A percentile compares a stretch with the other conserved stretches of the same genome.
Conservation (phyloP, 2,329 filamentous ascomycete species). For the Ambrosiella beaveri region DNA sequence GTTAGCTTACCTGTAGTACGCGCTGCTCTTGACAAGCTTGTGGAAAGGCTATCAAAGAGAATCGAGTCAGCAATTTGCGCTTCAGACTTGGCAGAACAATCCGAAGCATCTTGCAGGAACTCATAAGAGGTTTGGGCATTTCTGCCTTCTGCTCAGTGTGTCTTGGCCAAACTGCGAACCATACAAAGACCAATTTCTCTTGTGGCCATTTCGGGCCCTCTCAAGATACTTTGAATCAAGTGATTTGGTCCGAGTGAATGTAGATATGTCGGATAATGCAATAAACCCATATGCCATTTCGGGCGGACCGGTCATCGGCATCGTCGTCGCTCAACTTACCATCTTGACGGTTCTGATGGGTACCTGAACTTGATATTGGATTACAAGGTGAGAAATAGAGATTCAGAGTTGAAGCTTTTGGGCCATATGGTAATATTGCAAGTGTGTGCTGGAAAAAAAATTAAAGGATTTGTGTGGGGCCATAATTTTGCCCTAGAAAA, state of each 20-base stretch:
- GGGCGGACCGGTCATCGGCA: not conserved
- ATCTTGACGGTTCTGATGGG: slow-evolving; percentile 40
- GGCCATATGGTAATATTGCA: slow-evolving; percentile 22
- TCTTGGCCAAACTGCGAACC: slow-evolving; percentile 12
- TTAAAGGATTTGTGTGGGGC: slow-evolving; percentile 24
- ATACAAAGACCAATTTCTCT: not conserved
- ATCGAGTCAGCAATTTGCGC: slow-evolving; percentile 99
- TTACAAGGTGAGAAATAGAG: slow-evolving; percentile 23
- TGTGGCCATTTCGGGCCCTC: not conserved
- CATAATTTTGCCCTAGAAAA: slow-evolving; percentile 25
- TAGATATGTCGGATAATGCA: not conserved
- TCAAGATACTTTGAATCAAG: not conserved
- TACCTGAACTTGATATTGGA: slow-evolving; percentile 12
- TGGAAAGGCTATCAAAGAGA: slow-evolving; percentile 54
- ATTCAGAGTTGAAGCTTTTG: slow-evolving; percentile 11
- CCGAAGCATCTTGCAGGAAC: slow-evolving; percentile 99
- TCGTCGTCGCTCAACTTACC: slow-evolving; percentile 38
- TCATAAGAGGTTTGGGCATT: slow-evolving; percentile 30
- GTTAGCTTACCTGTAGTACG: slow-evolving; percentile 85
- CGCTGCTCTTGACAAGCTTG: slow-evolving; percentile 93
- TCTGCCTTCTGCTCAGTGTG: slow-evolving; percentile 21
- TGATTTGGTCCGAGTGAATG: not conserved
- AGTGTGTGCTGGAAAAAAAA: slow-evolving; percentile 9
- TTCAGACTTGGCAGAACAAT: slow-evolving; percentile 49
- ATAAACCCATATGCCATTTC: not conserved